A percentile compares a stretch with the other conserved stretches of the same genome.
phyloP scores from a whole-genome alignment of 805 yeast species.

The Wickerhamiella shivajii region DNA sequence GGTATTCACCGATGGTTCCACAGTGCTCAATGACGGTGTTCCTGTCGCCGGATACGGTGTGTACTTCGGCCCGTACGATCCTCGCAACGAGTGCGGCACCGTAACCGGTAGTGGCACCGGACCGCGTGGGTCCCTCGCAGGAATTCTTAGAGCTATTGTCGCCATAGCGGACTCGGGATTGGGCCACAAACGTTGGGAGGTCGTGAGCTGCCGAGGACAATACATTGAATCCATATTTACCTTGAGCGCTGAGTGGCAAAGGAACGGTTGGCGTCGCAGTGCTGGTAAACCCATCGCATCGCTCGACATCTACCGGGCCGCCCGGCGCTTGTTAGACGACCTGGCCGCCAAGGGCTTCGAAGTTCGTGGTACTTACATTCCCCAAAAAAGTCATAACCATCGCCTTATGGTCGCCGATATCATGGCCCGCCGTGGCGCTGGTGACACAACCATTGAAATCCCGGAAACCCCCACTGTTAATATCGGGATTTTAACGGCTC shows the following conservation, averaged over 20 bases:
- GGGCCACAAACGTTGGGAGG: slow-evolving; percentile 10
- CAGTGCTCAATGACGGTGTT: slow-evolving; percentile 2
- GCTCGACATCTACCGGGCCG: slow-evolving; percentile 10
- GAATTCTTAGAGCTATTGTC: slow-evolving; percentile 9
- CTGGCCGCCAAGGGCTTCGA: slow-evolving; percentile 4
- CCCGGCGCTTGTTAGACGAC: slow-evolving; percentile 9
- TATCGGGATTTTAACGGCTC: slow-evolving; percentile 5
- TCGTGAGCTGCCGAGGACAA: slow-evolving; percentile 10
- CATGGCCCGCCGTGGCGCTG: slow-evolving; percentile 11
- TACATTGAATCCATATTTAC: slow-evolving; percentile 9
- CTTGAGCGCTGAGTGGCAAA: slow-evolving; percentile 3
- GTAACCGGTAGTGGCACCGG: slow-evolving; percentile 10
- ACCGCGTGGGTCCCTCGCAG: slow-evolving; percentile 10
- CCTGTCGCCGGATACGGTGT: slow-evolving; percentile 12
- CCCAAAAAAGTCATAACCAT: slow-evolving; percentile 5
- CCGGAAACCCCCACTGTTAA: neutral
- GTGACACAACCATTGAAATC: slow-evolving; percentile 9
- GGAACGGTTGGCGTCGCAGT: slow-evolving; percentile 3
- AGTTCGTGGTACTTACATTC: slow-evolving; percentile 6
- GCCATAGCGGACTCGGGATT: slow-evolving; percentile 1
- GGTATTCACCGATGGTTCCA: slow-evolving; percentile 10
- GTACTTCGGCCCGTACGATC: slow-evolving; percentile 10
- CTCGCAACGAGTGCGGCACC: slow-evolving; percentile 11
- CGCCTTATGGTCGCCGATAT: slow-evolving; percentile 11
- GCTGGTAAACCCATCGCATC: slow-evolving; percentile 7